Evolutionary conservation across 2,329 filamentous ascomycete genomes (phyloP).

Genomic region (Fusarium newnesense): DNA sequence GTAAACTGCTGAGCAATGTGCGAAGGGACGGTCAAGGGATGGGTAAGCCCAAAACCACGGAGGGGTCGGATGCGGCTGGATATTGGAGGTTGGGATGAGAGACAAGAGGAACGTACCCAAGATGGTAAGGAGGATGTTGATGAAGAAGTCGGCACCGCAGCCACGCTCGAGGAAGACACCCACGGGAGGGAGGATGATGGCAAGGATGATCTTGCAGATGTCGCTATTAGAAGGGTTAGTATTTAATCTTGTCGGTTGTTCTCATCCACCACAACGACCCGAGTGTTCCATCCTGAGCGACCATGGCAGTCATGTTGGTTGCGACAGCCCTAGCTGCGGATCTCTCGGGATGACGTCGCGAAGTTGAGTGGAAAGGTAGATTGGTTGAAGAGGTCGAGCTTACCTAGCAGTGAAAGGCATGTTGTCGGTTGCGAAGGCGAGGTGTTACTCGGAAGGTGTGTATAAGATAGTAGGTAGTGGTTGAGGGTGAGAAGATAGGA

Average conservation of each 20-base stretch:
- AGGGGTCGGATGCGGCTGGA: slow-evolving; percentile 51
- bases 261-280: neutral
- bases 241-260: neutral
- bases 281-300: neutral
- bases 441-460: slow-evolving; percentile 23
- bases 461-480: neutral
- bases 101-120: slow-evolving; percentile 58
- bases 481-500: slow-evolving; percentile 14
- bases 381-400: slow-evolving; percentile 37
- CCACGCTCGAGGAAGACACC: slow-evolving; percentile 96
- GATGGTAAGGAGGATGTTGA: slow-evolving; percentile 91
- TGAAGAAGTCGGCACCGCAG: slow-evolving; percentile 86
- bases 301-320: neutral
- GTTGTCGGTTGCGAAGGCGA: slow-evolving; percentile 45
- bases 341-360: slow-evolving; percentile 34
- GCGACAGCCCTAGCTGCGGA: slow-evolving; percentile 26
- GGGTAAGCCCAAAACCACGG: slow-evolving; percentile 40
- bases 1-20: slow-evolving; percentile 16
- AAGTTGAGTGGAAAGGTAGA: neutral
- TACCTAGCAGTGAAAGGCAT: slow-evolving; percentile 72
- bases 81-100: slow-evolving; percentile 1
- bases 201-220: slow-evolving; percentile 80
- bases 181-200: slow-evolving; percentile 87
- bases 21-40: neutral
- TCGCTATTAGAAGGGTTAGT: slow-evolving; percentile 51